These are phyloP conservation scores for Condylostoma magnum DNA, from an alignment of 169 alveolate genomes.

Conservation along the genomic window DNA sequence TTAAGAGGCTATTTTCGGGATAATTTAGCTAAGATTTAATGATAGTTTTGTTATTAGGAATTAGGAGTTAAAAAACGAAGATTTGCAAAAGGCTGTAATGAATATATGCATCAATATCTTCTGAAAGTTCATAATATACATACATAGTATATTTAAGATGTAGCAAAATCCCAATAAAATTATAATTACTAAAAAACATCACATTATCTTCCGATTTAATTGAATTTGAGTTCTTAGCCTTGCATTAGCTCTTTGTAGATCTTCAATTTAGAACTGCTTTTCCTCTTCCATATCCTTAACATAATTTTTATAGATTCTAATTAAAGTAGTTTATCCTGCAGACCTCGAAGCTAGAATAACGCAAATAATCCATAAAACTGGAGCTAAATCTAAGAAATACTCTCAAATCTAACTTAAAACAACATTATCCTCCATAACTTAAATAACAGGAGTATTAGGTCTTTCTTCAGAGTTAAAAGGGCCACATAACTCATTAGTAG, in stretches of 20 bases:
- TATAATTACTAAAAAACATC: too few relatives aligned
- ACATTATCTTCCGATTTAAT: neutral
- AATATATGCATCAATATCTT: too few relatives aligned
- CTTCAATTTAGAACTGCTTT: neutral
- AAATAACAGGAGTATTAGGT: neutral
- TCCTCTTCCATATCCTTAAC: neutral
- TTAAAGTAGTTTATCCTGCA: neutral
- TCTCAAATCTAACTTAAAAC: neutral
- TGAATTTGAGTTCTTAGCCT: neutral
- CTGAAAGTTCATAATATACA: too few relatives aligned
- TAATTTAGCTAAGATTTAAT: too few relatives aligned
- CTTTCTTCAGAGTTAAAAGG: neutral
- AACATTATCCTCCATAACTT: neutral
- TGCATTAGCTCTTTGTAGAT: neutral
- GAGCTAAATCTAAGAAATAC: slow-evolving; percentile 1
- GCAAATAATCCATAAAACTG: slow-evolving; percentile 20
- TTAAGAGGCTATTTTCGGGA: too few relatives aligned
- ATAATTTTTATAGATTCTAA: neutral
- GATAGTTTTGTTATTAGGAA: too few relatives aligned
- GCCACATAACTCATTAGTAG: slow-evolving; percentile 7
- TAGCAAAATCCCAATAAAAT: too few relatives aligned
- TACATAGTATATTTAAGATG: too few relatives aligned
- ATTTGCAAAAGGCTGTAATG: too few relatives aligned
- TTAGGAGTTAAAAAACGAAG: too few relatives aligned
- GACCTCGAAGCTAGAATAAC: neutral